These are phyloP conservation scores for Sclerotinia subarctica DNA, from an alignment of 2,329 filamentous ascomycete species.

Conservation along the genomic window DNA sequence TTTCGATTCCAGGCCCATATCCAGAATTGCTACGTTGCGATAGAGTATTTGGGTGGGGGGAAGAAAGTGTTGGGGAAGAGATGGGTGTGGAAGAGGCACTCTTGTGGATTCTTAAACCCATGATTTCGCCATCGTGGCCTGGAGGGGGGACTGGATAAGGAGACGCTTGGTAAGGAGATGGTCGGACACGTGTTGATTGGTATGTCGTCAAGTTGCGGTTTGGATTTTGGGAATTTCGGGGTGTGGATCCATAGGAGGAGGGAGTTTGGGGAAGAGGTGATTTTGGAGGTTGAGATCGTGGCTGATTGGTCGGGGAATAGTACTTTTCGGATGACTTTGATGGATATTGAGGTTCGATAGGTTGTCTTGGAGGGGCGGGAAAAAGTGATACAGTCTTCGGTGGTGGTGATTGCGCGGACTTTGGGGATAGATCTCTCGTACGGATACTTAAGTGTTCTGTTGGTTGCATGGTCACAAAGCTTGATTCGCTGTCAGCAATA, in stretches of 20 bases:
- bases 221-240: not conserved
- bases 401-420: not conserved
- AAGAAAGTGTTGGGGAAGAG: not conserved
- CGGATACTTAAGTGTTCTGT: conserved; percentile 9
- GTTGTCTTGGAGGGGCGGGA: conserved; percentile 5
- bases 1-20: conserved; percentile 12
- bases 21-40: not conserved
- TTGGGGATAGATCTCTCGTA: not conserved
- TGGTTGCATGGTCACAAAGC: conserved; percentile 8
- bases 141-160: not conserved
- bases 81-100: not conserved
- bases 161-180: not conserved
- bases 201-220: not conserved
- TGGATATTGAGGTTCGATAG: conserved; percentile 1
- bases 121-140: not conserved
- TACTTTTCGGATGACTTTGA: not conserved
- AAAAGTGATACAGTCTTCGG: conserved; percentile 10
- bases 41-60: not conserved
- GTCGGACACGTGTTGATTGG: not conserved
- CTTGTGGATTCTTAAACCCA: conserved; percentile 8
- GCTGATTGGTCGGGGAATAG: not conserved
- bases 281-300: not conserved
- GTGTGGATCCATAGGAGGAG: not conserved
- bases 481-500: conserved; percentile 16
- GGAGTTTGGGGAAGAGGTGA: conserved; percentile 11